phyloP scores from a whole-genome alignment of 768 basidiomycete species.

The Suillus lakei region DNA sequence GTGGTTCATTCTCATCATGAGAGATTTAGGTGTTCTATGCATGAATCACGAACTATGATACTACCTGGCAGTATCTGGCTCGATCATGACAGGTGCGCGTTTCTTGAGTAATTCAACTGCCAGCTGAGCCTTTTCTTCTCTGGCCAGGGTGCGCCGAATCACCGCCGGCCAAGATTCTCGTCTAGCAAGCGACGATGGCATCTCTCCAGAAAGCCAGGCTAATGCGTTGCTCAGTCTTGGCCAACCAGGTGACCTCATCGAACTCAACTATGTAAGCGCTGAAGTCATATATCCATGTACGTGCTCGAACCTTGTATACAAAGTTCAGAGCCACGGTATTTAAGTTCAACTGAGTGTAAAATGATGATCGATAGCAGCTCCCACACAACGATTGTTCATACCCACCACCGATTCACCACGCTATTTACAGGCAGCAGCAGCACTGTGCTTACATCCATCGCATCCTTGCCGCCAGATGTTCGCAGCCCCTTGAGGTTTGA shows the following conservation, averaged over 20 bases:
- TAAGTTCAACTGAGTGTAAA: constrained; percentile 8
- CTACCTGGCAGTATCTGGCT: neutral
- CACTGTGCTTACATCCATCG: neutral
- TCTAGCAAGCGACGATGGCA: neutral
- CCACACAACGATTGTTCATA: neutral
- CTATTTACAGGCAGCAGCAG: neutral
- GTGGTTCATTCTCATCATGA: neutral
- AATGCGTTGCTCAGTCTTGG: neutral
- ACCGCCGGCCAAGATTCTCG: neutral
- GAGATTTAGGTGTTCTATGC: neutral
- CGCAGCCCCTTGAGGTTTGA: neutral
- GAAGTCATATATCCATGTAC: neutral
- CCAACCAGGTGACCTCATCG: neutral
- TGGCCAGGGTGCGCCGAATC: neutral
- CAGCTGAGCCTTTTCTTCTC: neutral
- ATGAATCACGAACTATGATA: neutral
- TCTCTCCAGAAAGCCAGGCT: neutral
- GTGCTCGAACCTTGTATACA: constrained; percentile 5
- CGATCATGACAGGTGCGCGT: neutral
- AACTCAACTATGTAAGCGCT: neutral
- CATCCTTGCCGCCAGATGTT: neutral
- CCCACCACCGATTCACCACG: neutral
- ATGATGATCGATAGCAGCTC: neutral
- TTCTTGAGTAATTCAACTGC: neutral
- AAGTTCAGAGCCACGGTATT: neutral